Base-by-base conservation (phyloP, 2,329 filamentous ascomycete species). In the Aspergillus clavatus region DNA sequence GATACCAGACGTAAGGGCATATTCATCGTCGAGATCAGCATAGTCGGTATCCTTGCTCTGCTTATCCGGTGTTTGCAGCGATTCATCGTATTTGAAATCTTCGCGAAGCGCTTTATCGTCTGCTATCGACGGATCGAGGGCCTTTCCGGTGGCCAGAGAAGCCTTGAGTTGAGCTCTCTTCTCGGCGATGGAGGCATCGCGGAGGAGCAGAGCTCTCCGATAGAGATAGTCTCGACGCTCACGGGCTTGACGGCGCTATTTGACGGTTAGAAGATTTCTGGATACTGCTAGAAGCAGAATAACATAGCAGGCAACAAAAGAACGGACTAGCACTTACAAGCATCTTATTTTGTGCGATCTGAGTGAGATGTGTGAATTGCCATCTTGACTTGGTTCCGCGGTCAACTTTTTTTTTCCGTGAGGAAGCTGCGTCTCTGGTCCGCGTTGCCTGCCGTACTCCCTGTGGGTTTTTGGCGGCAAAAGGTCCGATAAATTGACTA, bases 31-130 rank as follows among this genome's bases (percentile, higher is more conserved):
- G 36, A 97, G 82, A 27, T 91, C 90, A 23, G 63, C 84, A 78
- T 94, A 76, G 49, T 89, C 84, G 14, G 84, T 81, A 62, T 95
- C 95, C 66, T 96, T 89, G 60, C 95, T 88, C 18, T 66, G 58
- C 38, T 62, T 59, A 33, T 59, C 58, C 39, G 49, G 40, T 41
- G 85, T 80, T 46, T 89, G 77, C 19, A 81, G 74, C 3, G 88
- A 87, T 69, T 96, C 91, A 64, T 98, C 93, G 66, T 91, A 98
- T 63, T 90, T 89, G 72, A 86, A 96, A 65, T 97, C 89, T 62
- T 87, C 84, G 35, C 90, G 81, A 44, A 98, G 72, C 23, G 79
- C 66, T 68, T 88, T 89, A 71, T 98, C 91, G 61, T 95, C 86
- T 44, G 90, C 89, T 54, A 97, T 87, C 27, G 79, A 76, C 19